Percentiles rank a stretch among this genome's conserved stretches.
These are phyloP conservation scores for Saccharomycopsis selenospora DNA, from an alignment of 805 yeast genomes.

Conservation along the genomic window DNA sequence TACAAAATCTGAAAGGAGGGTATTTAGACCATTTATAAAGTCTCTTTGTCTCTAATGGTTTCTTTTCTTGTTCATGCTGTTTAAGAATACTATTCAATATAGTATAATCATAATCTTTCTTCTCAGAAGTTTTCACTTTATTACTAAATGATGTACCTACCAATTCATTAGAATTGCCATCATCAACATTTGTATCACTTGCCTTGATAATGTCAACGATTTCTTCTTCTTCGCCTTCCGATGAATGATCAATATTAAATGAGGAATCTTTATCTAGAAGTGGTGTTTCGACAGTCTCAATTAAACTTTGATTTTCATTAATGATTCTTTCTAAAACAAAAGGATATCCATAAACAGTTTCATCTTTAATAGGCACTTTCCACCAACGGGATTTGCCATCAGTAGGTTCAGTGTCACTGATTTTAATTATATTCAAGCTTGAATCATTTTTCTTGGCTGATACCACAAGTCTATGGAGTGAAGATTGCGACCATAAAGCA, in stretches of 20 bases:
- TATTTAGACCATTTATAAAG: slow-evolving; percentile 34
- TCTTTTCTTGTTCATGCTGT: slow-evolving; percentile 5
- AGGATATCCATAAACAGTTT: slow-evolving; percentile 41
- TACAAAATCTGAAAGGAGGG: slow-evolving; percentile 50
- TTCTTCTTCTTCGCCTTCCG: slow-evolving; percentile 1
- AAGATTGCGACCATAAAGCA: slow-evolving; percentile 44
- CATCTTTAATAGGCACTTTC: slow-evolving; percentile 39
- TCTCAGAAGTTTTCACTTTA: neutral
- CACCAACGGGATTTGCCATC: slow-evolving; percentile 31
- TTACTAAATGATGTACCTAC: too few species aligned
- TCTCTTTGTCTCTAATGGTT: slow-evolving; percentile 4
- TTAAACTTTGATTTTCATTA: slow-evolving; percentile 25
- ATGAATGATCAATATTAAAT: too few species aligned
- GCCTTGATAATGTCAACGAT: neutral
- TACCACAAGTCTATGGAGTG: slow-evolving; percentile 34
- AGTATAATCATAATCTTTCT: neutral
- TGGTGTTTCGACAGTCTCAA: slow-evolving; percentile 14
- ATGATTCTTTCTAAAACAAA: slow-evolving; percentile 28
- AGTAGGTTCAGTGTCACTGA: slow-evolving; percentile 27
- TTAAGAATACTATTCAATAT: slow-evolving; percentile 5
- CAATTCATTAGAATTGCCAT: neutral
- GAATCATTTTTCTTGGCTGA: slow-evolving; percentile 26
- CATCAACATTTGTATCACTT: neutral
- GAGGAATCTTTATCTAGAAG: neutral
- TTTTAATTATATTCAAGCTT: slow-evolving; percentile 27